These are phyloP conservation scores for Lathyrus aphaca DNA, from an alignment of 306 rosid species.

Conservation along the genomic window DNA sequence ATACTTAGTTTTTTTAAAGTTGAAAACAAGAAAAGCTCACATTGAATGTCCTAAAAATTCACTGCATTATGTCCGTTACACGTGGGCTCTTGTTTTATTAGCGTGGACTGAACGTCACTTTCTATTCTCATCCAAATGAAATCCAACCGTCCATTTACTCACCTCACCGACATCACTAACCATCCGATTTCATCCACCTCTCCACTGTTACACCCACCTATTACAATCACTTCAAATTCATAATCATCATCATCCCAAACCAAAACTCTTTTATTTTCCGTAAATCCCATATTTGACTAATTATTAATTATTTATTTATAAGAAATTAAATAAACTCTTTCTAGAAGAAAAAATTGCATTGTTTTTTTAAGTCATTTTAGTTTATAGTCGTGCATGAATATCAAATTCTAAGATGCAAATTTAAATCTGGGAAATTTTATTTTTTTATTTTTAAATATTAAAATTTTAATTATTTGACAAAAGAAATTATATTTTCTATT, in stretches of 20 bases:
- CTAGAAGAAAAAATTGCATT: no score
- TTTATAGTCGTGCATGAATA: no score
- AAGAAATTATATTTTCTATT: no score
- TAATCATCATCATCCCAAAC: conserved; percentile 11
- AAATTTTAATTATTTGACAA: no score
- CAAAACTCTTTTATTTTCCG: background rate
- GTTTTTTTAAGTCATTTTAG: no score
- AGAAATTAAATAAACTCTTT: conserved; percentile 1
- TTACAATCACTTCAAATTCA: background rate
- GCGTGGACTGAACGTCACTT: conserved; percentile 64
- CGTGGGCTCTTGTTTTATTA: conserved; percentile 40
- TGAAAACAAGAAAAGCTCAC: background rate
- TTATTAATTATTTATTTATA: conserved; percentile 1
- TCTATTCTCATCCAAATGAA: background rate
- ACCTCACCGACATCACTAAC: conserved; percentile 54
- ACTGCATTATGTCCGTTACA: conserved; percentile 18
- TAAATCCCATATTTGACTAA: conserved; percentile 27
- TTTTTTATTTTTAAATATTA: no score
- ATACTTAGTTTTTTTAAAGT: no score
- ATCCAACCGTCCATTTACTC: conserved; percentile 26
- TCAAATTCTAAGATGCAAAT: no score
- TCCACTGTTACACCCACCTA: conserved; percentile 9
- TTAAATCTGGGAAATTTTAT: no score
- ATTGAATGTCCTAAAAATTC: background rate
- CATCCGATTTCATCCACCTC: conserved; percentile 8